Evolutionary conservation across 495 filamentous ascomycete species (phyloP), one percentile per base, ranked within the genome.

Genomic region (Lineolata rhizophorae): DNA sequence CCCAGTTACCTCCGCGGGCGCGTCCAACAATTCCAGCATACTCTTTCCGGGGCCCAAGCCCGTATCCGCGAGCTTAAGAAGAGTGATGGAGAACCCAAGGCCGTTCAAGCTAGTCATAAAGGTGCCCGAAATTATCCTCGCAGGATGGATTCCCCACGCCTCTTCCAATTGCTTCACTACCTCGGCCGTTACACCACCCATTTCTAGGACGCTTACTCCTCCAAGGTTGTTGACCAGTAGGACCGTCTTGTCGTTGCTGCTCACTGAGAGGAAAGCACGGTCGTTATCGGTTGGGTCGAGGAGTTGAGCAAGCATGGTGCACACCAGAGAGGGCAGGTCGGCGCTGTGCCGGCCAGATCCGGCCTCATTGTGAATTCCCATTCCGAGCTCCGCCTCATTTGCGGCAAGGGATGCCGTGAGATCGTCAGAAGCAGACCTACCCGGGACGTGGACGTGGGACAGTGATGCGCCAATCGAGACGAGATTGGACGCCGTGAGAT

Each of bases 281-380:
- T 97, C 85, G 35, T 67, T 56, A 47, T 95, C 87, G 27, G 58
- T 64, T 39, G 55, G 57, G 46, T 90, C 76, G 32, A 97, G 61
- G 38, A 95, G 55, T 47, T 92, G 78, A 32, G 52, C 53, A 18
- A 97, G 60, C 78, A 97, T 87, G 27, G 55, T 74, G 37, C 59
- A 53, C 27, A 94, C 75, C 30, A 92, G 55, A 38, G 69, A 65
- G 2, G 66, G 61, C 14, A 95, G 56, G 38, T 69, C 61, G 3
- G 71, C 60, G 14, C 51, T 54, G 37, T 70, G 76, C 28, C 76
- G 63, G 44, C 72, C 76, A 10, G 70, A 84, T 1, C 87, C 87
- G 1, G 78, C 67, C 53, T 97, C 87, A 47, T 97, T 97, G 52
- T 97, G 87, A 50, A 95, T 94, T 8, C 87, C 87, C 87, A 95